These are phyloP conservation scores for Ilyonectria sp. DNA, from an alignment of 2,329 filamentous ascomycete genomes.

Conservation along the genomic window DNA sequence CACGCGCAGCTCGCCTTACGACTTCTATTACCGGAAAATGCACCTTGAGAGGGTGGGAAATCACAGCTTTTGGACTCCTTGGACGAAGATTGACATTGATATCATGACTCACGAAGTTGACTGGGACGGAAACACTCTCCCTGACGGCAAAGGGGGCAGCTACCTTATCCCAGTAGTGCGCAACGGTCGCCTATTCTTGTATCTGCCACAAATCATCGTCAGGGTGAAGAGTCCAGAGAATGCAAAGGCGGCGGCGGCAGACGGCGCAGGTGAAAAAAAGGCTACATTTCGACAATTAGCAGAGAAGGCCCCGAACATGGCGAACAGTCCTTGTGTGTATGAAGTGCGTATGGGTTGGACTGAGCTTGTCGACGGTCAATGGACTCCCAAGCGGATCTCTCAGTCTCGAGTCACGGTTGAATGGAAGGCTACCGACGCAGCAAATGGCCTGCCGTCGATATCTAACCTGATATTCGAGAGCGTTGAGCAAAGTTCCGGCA, in stretches of 20 bases:
- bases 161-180: too few species aligned
- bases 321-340: background rate
- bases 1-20: conserved; percentile 3
- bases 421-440: background rate
- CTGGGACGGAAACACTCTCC: too few species aligned
- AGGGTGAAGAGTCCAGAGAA: background rate
- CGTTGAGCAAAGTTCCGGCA: too few species aligned
- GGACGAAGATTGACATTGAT: conserved; percentile 10
- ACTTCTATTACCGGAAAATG: conserved; percentile 13
- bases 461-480: too few species aligned
- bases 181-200: too few species aligned
- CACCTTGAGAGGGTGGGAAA: background rate
- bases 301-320: too few species aligned
- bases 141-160: too few species aligned
- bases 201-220: background rate
- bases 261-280: too few species aligned
- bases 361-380: conserved; percentile 5
- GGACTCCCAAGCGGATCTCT: conserved; percentile 6
- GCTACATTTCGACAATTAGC: too few species aligned
- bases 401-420: background rate
- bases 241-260: background rate
- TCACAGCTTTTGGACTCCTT: conserved; percentile 4
- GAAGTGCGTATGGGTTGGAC: conserved; percentile 19
- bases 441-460: too few species aligned
- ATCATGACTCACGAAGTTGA: too few species aligned